Base-by-base conservation (phyloP, 108 stramenopile species). In the Cylindrotheca closterium region DNA sequence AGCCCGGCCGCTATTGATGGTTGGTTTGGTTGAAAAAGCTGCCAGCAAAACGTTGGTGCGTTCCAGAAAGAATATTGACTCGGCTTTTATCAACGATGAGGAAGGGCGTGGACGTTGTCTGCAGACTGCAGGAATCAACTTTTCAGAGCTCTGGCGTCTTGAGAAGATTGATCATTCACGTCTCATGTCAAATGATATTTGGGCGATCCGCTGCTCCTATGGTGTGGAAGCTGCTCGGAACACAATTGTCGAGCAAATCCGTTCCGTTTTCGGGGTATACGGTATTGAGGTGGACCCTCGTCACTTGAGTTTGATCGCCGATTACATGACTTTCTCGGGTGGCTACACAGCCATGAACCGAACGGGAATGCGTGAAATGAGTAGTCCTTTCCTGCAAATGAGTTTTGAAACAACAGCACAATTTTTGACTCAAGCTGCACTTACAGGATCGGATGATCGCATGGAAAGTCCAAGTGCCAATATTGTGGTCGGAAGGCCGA, bases 281-380 rank as follows among this genome's bases (percentile, higher is more conserved):
- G 99, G 99, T 55, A 99, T 99, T 64, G 74, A 79, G 19, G 98
- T 99, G 4, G 97, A 99, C 65, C 91, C 94, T n/a, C 81, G 98
- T 26, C 99, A 99, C 77, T 70, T 99, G 30, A 80, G 88, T 8
- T 68, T 99, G 56, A 97, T 99, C 65, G 97, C 97, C 23, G 99
- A 99, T 75, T 98, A 92, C 79, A 99, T 99, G 99, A 99, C 99
- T 0, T 95, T 83, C 67, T 81, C 86, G 62, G 99, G 99, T 30
- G 97, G 83, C 32, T 99, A 92, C 79, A 95, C 84, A 47, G 71
- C 98, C 4, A 89, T 99, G 94, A 99, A 98, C 75, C 80, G 99
- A 18, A 87, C 80, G 30, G 98, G 98, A 27, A 99, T 99, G 97
- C 68, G 75, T 22, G 82, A 93, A 25, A 71, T 81, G 48, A 82